Evolutionary conservation across 2,329 filamentous ascomycete genomes (phyloP).

Genomic region (Colletotrichum sp.): DNA sequence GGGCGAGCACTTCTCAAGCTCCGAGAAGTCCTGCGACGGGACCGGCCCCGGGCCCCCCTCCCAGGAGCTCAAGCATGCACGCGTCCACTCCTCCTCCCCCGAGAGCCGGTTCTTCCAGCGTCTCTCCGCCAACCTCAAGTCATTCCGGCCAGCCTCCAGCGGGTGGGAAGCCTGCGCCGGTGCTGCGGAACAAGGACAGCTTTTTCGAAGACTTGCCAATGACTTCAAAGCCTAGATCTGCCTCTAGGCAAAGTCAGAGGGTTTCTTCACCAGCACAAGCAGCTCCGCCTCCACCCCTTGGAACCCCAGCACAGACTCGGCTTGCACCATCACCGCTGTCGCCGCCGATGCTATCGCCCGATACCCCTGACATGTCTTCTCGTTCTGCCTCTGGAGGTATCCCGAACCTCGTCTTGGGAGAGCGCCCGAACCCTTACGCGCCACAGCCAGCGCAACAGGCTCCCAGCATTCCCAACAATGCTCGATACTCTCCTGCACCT

Average conservation of each 20-base stretch:
- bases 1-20: constrained; percentile 62
- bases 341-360: constrained; percentile 11
- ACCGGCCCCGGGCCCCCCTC: constrained; percentile 51
- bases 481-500: constrained; percentile 69
- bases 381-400: constrained; percentile 26
- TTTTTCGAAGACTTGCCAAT: constrained; percentile 84
- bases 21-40: constrained; percentile 38
- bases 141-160: constrained; percentile 36
- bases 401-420: constrained; percentile 56
- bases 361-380: background rate
- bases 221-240: constrained; percentile 63
- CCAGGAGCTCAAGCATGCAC: constrained; percentile 67
- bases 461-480: constrained; percentile 39
- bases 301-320: constrained; percentile 28
- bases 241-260: constrained; percentile 56
- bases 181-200: constrained; percentile 50
- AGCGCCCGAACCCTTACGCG: constrained; percentile 58
- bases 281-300: constrained; percentile 37
- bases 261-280: constrained; percentile 47
- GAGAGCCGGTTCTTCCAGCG: constrained; percentile 3
- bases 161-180: constrained; percentile 37
- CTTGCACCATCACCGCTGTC: constrained; percentile 24
- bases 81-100: constrained; percentile 28
- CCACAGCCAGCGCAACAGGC: constrained; percentile 40
- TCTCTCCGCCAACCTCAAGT: constrained; percentile 40